Base-by-base conservation (phyloP, 169 alveolate species). In the Eimeria zaria region DNA sequence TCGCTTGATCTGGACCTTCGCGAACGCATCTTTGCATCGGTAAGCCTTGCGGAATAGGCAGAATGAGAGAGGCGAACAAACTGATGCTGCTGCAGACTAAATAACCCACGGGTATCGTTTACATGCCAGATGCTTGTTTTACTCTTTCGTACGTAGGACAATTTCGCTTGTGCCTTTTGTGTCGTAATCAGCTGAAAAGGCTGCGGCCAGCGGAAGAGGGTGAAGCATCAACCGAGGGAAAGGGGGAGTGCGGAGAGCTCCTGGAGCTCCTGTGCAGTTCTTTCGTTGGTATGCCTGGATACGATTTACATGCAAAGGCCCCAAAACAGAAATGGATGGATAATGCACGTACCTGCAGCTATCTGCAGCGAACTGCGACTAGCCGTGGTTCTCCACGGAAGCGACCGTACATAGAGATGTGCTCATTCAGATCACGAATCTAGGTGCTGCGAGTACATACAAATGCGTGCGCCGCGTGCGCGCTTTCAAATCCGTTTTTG, bases 1-100 rank as follows among this genome's bases (percentile, higher is more conserved):
- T 46, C 91, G 41, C 44, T 84, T n/a, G 91, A 84, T 39, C 62
- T 58, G 27, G 91, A 84, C 76, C 73, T 84, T 18, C 91, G 74
- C 24, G 76, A 84, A 78, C 76, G 62, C 39, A 33, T 84, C 33
- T 22, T 84, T 39, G 27, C 78, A 3, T 51, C 91, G 76, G 91
- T 84, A 55, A 84, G 91, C n/a, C 20, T 24, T 55, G 33, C 8
- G n/a, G 58, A 73, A 73, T n/a, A 73, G n/a, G 84, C 58, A 0
- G 11, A 41, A 36, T 36, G 84, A 20, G 53, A 73, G 39, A 16
- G 9, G 33, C 58, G 53, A 73, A 39, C n/a, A 39, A 73, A 30
- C n/a, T n/a, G n/a, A 39, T 1, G 11, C 58, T 39, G 84, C 30
- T 44, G 9, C 33, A 39, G 36, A 36, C 53, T 39, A 11, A 36